phyloP scores from a whole-genome alignment of 768 basidiomycete genomes.

The Tricholoma matsutake region DNA sequence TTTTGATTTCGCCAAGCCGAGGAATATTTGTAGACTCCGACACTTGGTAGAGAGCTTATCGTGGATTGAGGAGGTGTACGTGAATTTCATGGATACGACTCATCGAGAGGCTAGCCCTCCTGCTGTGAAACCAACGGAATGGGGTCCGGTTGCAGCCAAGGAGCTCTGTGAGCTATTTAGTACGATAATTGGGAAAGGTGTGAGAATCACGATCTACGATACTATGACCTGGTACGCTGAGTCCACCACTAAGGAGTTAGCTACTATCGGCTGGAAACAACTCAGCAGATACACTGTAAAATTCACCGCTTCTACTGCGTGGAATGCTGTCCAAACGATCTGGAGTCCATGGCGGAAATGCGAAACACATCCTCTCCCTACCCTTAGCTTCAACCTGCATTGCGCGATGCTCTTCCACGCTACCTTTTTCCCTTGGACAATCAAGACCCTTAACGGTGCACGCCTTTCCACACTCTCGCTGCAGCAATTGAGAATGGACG shows the following conservation, averaged over 20 bases:
- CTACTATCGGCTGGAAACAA: background rate
- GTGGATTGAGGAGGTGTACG: slow-evolving; percentile 6
- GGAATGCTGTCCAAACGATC: background rate
- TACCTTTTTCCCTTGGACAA: slow-evolving; percentile 19
- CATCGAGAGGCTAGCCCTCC: background rate
- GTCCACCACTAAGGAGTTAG: background rate
- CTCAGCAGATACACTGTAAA: background rate
- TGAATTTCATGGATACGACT: slow-evolving; percentile 5
- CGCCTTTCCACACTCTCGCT: slow-evolving; percentile 22
- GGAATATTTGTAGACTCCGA: slow-evolving; percentile 2
- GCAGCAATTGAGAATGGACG: slow-evolving; percentile 14
- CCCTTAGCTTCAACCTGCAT: slow-evolving; percentile 18
- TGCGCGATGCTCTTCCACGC: slow-evolving; percentile 22
- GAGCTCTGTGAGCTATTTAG: slow-evolving; percentile 7
- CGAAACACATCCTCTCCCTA: background rate
- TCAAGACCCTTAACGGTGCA: slow-evolving; percentile 19
- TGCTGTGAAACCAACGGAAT: background rate
- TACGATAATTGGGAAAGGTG: slow-evolving; percentile 1
- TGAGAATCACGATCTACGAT: background rate
- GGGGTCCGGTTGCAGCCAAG: background rate
- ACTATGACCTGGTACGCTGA: background rate
- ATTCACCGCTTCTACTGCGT: background rate
- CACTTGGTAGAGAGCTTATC: background rate
- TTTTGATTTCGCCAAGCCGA: slow-evolving; percentile 10
- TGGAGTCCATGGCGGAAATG: background rate